These are phyloP conservation scores for Colletotrichum lentis DNA, from an alignment of 2,329 filamentous ascomycete species.

Conservation along the genomic window DNA sequence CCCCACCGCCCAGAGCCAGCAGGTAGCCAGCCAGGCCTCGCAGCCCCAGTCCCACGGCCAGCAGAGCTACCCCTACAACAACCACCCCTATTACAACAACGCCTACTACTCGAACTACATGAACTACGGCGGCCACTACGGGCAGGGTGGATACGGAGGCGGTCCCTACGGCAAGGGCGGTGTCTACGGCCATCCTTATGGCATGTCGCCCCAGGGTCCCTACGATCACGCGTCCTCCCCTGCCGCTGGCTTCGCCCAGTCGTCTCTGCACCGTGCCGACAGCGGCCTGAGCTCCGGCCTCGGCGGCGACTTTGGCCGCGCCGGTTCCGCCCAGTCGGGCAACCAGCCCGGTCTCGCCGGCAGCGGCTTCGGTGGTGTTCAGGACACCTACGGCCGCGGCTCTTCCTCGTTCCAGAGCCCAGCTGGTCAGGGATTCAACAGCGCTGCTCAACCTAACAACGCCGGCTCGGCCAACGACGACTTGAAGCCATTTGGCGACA, in stretches of 20 bases:
- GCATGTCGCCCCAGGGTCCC: slow-evolving; percentile 63
- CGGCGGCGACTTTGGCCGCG: slow-evolving; percentile 62
- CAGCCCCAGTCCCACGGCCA: slow-evolving; percentile 58
- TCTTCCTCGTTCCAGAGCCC: slow-evolving; percentile 64
- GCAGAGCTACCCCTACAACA: slow-evolving; percentile 60
- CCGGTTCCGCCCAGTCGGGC: slow-evolving; percentile 58
- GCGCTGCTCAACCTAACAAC: slow-evolving; percentile 56
- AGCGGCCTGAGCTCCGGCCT: slow-evolving; percentile 60
- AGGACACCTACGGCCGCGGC: slow-evolving; percentile 64
- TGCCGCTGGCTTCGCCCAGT: slow-evolving; percentile 62
- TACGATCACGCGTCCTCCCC: slow-evolving; percentile 65
- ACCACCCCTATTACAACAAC: slow-evolving; percentile 68
- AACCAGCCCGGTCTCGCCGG: slow-evolving; percentile 60
- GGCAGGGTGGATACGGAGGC: slow-evolving; percentile 58
- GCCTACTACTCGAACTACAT: slow-evolving; percentile 70
- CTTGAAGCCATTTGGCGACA: slow-evolving; percentile 66
- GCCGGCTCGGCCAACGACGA: slow-evolving; percentile 59
- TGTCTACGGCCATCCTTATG: slow-evolving; percentile 65
- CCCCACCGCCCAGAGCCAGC: slow-evolving; percentile 68
- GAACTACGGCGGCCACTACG: slow-evolving; percentile 63
- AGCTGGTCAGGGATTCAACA: slow-evolving; percentile 62
- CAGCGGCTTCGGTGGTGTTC: slow-evolving; percentile 61
- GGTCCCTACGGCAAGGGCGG: slow-evolving; percentile 64
- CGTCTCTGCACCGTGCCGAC: slow-evolving; percentile 61
- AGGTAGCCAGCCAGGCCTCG: slow-evolving; percentile 53